These are phyloP conservation scores for Aspergillus haitiensis DNA, from an alignment of 495 filamentous ascomycete species.

Conservation along the genomic window DNA sequence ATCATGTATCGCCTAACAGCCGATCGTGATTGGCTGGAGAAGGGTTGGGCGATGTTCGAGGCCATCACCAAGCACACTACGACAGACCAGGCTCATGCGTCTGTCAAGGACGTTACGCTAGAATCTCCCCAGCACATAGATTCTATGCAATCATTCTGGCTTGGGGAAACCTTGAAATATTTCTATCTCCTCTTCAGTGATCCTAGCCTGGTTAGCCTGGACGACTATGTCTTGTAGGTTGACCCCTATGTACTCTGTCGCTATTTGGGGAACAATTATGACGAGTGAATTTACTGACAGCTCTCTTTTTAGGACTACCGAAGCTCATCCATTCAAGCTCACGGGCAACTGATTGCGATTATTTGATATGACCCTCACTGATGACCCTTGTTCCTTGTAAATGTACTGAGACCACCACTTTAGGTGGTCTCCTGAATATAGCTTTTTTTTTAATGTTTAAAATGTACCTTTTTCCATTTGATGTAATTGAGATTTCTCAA, in stretches of 20 bases:
- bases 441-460: not conserved
- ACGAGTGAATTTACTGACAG: constrained; percentile 5
- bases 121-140: constrained; percentile 40
- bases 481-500: not conserved
- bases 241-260: not conserved
- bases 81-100: constrained; percentile 66
- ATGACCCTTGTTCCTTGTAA: constrained; percentile 19
- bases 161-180: constrained; percentile 78
- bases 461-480: not conserved
- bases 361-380: constrained; percentile 9
- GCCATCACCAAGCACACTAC: constrained; percentile 66
- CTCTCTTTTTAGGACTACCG: constrained; percentile 48
- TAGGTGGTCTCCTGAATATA: constrained; percentile 8
- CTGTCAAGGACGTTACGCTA: constrained; percentile 72
- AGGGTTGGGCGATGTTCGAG: constrained; percentile 89
- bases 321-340: constrained; percentile 55
- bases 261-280: not conserved
- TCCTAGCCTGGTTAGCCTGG: constrained; percentile 69
- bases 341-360: constrained; percentile 28
- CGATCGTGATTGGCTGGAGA: constrained; percentile 74
- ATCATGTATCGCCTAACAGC: constrained; percentile 94
- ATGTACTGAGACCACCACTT: constrained; percentile 23
- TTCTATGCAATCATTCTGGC: constrained; percentile 63
- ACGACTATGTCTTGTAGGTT: constrained; percentile 78
- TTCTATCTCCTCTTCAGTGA: constrained; percentile 76